Percentiles rank a stretch among this genome's conserved stretches.
These are phyloP conservation scores for Schizochytrium sp. DNA, from an alignment of 108 stramenopile species.

Conservation along the genomic window DNA sequence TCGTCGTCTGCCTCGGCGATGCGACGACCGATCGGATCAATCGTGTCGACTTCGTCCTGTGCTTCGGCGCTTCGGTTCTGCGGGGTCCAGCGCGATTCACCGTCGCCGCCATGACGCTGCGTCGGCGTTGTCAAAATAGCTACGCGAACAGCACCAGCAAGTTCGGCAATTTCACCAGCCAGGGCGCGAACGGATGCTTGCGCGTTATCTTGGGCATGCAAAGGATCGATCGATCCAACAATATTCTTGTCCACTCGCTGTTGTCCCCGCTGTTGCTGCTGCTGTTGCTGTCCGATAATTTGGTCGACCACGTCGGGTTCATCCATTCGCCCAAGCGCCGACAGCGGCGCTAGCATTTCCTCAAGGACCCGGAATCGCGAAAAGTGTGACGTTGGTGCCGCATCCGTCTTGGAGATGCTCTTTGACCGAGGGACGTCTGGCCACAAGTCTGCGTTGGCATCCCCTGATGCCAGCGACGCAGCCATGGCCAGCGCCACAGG, in stretches of 20 bases:
- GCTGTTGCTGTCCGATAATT: not conserved
- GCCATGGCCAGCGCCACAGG: not conserved
- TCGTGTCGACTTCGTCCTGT: not conserved
- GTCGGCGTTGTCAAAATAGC: not conserved
- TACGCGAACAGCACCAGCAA: not conserved
- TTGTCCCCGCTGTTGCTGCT: no score
- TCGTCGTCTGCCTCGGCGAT: not conserved
- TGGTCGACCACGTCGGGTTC: not conserved
- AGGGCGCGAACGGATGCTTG: not conserved
- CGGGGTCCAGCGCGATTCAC: not conserved
- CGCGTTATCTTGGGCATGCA: not conserved
- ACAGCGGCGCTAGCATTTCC: not conserved
- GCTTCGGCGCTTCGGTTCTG: not conserved
- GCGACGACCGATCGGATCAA: not conserved
- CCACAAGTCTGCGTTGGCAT: not conserved
- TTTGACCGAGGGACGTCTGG: no score
- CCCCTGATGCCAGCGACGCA: not conserved
- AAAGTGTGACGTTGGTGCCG: no score
- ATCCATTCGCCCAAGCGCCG: not conserved
- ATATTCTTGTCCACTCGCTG: no score
- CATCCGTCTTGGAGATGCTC: no score
- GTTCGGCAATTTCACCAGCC: not conserved
- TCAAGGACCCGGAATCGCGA: not conserved
- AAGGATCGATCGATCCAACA: not conserved
- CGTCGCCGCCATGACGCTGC: not conserved